A percentile compares a stretch with the other conserved stretches of the same genome.
phyloP scores from a whole-genome alignment of 805 yeast genomes.

The Yarrowia osloensis region DNA sequence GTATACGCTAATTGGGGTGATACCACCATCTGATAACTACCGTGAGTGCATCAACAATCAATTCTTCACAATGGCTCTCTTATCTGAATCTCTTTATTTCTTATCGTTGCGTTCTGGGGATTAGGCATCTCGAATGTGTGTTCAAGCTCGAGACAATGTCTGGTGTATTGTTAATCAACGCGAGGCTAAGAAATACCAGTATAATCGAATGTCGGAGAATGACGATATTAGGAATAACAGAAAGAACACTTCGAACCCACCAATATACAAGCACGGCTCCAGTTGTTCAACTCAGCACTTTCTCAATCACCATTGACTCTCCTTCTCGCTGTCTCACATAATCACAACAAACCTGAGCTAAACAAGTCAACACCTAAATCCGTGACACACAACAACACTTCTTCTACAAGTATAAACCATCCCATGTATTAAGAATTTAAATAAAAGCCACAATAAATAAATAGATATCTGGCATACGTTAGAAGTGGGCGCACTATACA shows the following conservation, averaged over 20 bases:
- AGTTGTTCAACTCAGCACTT: too few species aligned
- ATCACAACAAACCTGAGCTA: conserved; percentile 7
- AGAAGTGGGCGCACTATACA: background rate
- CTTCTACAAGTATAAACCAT: background rate
- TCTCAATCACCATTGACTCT: too few species aligned
- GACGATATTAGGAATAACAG: too few species aligned
- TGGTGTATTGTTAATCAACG: too few species aligned
- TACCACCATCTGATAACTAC: too few species aligned
- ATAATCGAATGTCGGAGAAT: too few species aligned
- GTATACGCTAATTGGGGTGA: too few species aligned
- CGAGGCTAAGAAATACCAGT: too few species aligned
- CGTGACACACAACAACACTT: background rate
- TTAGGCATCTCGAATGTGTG: too few species aligned
- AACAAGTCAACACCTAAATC: background rate
- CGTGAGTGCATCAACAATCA: background rate
- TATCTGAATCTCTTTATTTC: background rate
- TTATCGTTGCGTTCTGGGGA: background rate
- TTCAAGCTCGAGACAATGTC: too few species aligned
- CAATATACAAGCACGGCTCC: too few species aligned
- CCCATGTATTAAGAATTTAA: conserved; percentile 19
- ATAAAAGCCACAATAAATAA: conserved; percentile 15
- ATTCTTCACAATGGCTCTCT: background rate
- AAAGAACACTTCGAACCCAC: too few species aligned
- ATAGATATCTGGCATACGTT: conserved; percentile 5
- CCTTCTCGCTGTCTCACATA: background rate